Evolutionary conservation across 495 filamentous ascomycete genomes (phyloP).

Genomic region (Chlorociboria aeruginascens): DNA sequence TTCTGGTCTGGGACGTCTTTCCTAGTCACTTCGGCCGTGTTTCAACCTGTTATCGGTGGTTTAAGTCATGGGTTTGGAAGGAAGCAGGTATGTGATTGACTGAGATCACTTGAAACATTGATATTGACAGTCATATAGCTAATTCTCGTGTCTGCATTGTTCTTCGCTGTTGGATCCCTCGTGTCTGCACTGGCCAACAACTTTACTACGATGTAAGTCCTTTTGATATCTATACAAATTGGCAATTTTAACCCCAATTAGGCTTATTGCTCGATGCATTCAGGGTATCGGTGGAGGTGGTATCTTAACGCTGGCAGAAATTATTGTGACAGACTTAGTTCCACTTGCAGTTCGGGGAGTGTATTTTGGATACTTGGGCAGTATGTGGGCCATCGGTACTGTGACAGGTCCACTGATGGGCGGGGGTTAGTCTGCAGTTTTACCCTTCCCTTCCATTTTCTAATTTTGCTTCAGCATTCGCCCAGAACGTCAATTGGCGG

Average conservation of each 20-base stretch:
- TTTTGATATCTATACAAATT: not conserved
- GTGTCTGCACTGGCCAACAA: conserved; percentile 45
- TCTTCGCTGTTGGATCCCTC: conserved; percentile 48
- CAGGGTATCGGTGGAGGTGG: conserved; percentile 69
- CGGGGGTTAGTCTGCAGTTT: conserved; percentile 25
- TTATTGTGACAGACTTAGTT: conserved; percentile 55
- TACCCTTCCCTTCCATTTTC: too few relatives aligned
- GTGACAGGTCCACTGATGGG: conserved; percentile 58
- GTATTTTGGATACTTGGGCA: conserved; percentile 24
- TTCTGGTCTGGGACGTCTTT: conserved; percentile 49
- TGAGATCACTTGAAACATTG: conserved; percentile 13
- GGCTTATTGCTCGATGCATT: conserved; percentile 48
- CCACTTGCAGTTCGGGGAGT: conserved; percentile 36
- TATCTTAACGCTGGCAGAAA: conserved; percentile 48
- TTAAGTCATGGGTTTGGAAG: conserved; percentile 43
- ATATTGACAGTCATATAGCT: conserved; percentile 4
- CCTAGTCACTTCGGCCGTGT: conserved; percentile 37
- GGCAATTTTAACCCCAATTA: not conserved
- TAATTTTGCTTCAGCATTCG: conserved; percentile 27
- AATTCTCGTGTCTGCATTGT: conserved; percentile 35
- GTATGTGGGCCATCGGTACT: conserved; percentile 54
- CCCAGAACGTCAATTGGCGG: conserved; percentile 49
- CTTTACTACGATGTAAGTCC: conserved; percentile 36
- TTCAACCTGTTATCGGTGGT: conserved; percentile 37
- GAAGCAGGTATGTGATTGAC: conserved; percentile 15